These are phyloP conservation scores for Penicillium sp. DNA, from an alignment of 2,329 filamentous ascomycete species.

Conservation along the genomic window DNA sequence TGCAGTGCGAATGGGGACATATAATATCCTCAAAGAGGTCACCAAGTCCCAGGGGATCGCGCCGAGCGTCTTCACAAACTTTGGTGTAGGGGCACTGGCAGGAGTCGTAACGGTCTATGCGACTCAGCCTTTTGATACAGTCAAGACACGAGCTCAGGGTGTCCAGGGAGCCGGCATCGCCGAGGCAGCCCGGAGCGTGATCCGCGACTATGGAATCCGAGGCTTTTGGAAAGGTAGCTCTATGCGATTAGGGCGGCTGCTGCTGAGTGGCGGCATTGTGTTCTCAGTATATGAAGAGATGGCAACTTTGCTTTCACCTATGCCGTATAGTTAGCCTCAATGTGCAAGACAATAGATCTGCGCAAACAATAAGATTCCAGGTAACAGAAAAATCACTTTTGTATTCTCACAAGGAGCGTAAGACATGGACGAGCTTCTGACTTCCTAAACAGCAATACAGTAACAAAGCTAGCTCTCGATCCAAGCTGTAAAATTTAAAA, in stretches of 20 bases:
- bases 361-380: no score
- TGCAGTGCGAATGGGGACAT: slow-evolving; percentile 61
- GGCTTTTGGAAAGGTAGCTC: slow-evolving; percentile 68
- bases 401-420: no score
- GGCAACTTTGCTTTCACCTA: no score
- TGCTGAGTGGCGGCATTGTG: slow-evolving; percentile 66
- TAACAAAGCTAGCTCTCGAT: no score
- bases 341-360: no score
- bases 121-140: slow-evolving; percentile 29
- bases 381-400: no score
- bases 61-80: slow-evolving; percentile 56
- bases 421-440: no score
- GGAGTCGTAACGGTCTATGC: slow-evolving; percentile 53
- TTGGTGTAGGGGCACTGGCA: slow-evolving; percentile 61
- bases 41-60: slow-evolving; percentile 48
- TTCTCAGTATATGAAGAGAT: slow-evolving; percentile 64
- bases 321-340: no score
- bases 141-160: slow-evolving; percentile 62
- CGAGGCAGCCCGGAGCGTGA: slow-evolving; percentile 56
- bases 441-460: no score
- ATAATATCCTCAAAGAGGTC: slow-evolving; percentile 63
- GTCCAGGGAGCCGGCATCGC: slow-evolving; percentile 57
- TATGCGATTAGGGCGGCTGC: slow-evolving; percentile 63
- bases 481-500: no score
- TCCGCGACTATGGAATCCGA: slow-evolving; percentile 57